Evolutionary conservation across 2,329 filamentous ascomycete species (phyloP).

Genomic region (Cadophora malorum): DNA sequence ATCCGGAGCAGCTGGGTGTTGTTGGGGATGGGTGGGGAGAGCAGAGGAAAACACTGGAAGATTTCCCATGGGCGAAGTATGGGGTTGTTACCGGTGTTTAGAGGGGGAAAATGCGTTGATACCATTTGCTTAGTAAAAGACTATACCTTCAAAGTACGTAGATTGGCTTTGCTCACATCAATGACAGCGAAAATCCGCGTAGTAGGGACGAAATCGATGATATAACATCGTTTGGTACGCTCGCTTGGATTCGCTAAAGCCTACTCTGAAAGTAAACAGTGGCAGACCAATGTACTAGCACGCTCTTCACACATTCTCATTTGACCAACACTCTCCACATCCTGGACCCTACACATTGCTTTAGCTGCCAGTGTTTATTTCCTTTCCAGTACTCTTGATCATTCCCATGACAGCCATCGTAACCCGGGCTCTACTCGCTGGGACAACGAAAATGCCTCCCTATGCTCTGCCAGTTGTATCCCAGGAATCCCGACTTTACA

Average conservation of each 20-base stretch:
- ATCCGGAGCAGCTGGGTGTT: constrained; percentile 59
- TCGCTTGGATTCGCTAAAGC: constrained; percentile 1
- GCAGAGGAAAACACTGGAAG: constrained; percentile 56
- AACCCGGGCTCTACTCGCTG: background rate
- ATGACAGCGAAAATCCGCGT: background rate
- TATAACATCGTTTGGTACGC: background rate
- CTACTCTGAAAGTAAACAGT: background rate
- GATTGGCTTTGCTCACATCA: background rate
- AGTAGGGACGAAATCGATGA: background rate
- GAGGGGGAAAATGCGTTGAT: background rate
- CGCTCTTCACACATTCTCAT: background rate
- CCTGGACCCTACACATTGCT: background rate
- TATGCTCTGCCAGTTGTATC: background rate
- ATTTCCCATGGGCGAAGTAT: constrained; percentile 64
- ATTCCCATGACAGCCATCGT: background rate
- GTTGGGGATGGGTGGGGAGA: constrained; percentile 66
- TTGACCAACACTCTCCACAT: background rate
- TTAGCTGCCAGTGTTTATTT: background rate
- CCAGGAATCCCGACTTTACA: no score
- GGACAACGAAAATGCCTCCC: background rate
- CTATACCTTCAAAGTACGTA: background rate
- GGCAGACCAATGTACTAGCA: background rate
- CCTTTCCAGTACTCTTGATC: background rate
- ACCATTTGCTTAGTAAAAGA: background rate
- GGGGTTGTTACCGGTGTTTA: constrained; percentile 53